Evolutionary conservation across 768 basidiomycete genomes (phyloP), one percentile per base, ranked within the genome.

Genomic region (Strobilomyces confusus): DNA sequence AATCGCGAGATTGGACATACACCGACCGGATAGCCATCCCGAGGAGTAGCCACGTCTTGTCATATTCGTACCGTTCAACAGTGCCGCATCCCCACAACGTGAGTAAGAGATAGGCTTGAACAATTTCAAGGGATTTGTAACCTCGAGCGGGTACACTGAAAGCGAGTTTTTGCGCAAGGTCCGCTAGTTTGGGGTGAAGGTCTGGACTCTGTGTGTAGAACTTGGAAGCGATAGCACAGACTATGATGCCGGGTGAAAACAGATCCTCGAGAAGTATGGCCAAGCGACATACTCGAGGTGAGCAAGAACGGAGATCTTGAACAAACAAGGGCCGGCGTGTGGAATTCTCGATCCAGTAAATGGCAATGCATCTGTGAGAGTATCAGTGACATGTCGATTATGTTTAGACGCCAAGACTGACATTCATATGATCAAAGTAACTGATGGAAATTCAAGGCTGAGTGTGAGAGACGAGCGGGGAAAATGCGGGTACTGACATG

Each of bases 51-150:
- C 93, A 98, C 0, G 95, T 98, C 61, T 87, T 84, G 70, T 99
- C 95, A 62, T 95, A 92, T 66, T 99, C 95, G 63, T 92, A 99
- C 9, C 94, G 82, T 69, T 98, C 94, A 20, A 94, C 93, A 5
- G 95, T 94, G 20, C 94, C 94, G 60, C 92, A 87, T 7, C 94
- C 92, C 87, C 92, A 98, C 14, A 92, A 71, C 2, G 87, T 78
- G 48, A 98, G 83, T 9, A 99, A 75, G 19, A 98, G 74, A 69
- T 97, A 99, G 0, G 93, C 95, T 66, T 99, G 95, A 5, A 95
- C 91, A 55, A 95, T 92, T 72, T 94, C 92, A 41, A 93, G 82
- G n/a, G 86, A 89, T 70, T 95, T 95, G 76, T 91, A 93, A 0
- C 92, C 92, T 57, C 79, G 78, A 15, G 88, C 89, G 19, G 91